Percentiles rank a stretch among this genome's conserved stretches.
phyloP scores from a whole-genome alignment of 805 yeast species.

The Metschnikowia sp. region DNA sequence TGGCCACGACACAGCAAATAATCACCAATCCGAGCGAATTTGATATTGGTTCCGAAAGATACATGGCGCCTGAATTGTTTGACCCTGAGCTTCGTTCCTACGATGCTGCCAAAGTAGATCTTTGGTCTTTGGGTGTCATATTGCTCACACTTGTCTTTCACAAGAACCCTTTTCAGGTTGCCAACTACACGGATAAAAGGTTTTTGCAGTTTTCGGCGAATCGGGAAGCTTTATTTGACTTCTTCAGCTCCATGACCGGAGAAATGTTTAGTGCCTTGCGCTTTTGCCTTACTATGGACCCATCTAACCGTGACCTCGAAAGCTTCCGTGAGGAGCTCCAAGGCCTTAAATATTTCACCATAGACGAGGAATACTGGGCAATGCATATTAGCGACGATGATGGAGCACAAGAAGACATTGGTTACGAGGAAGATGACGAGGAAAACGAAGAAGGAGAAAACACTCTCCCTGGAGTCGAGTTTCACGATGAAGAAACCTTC shows the following conservation, averaged over 20 bases:
- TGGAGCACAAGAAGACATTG: slow-evolving; percentile 28
- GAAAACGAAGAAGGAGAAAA: not conserved
- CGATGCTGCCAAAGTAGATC: slow-evolving; percentile 77
- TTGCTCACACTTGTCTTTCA: slow-evolving; percentile 82
- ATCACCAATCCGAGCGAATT: slow-evolving; percentile 58
- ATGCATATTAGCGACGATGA: slow-evolving; percentile 48
- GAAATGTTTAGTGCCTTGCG: slow-evolving; percentile 85
- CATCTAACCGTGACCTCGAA: slow-evolving; percentile 70
- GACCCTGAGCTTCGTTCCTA: slow-evolving; percentile 58
- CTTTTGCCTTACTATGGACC: slow-evolving; percentile 77
- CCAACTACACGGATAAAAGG: slow-evolving; percentile 74
- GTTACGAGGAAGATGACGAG: slow-evolving; percentile 25
- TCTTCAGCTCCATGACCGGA: slow-evolving; percentile 82
- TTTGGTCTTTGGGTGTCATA: slow-evolving; percentile 88
- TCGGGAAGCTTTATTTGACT: slow-evolving; percentile 87
- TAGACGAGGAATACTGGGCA: slow-evolving; percentile 61
- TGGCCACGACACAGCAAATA: slow-evolving; percentile 49
- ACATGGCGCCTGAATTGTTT: slow-evolving; percentile 93
- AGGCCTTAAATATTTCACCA: slow-evolving; percentile 65
- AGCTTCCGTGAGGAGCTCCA: slow-evolving; percentile 59
- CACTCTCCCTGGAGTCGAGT: not conserved
- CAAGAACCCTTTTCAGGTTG: slow-evolving; percentile 81
- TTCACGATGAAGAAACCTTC: slow-evolving; percentile 3
- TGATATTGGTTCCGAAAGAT: slow-evolving; percentile 85
- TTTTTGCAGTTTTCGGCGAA: slow-evolving; percentile 83